Conservation (phyloP, 1,284 basidiomycete species). For the Ceratobasidium sp. region DNA sequence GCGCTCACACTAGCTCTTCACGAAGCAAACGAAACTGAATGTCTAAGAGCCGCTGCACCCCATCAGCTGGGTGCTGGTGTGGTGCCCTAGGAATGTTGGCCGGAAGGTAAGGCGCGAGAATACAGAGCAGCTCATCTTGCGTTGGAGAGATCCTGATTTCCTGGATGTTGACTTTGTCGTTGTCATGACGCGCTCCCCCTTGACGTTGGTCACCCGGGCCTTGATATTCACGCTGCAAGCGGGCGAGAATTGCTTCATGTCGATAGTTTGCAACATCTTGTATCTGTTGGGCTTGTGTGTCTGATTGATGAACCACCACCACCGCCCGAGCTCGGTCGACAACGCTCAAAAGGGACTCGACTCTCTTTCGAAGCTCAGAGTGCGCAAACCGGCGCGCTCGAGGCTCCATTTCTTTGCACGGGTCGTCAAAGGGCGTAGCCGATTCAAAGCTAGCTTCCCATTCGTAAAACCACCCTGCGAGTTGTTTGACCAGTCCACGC, state of each 20-base stretch:
- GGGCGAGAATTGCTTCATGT: constrained; percentile 53
- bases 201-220: constrained; percentile 64
- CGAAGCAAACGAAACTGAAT: constrained; percentile 75
- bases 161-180: constrained; percentile 67
- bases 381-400: background rate
- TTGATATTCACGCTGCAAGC: constrained; percentile 59
- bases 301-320: background rate
- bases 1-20: constrained; percentile 70
- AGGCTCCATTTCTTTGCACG: constrained; percentile 48
- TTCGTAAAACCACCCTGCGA: constrained; percentile 60
- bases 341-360: constrained; percentile 3
- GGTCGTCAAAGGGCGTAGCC: constrained; percentile 57
- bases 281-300: constrained; percentile 42
- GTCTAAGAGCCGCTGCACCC: constrained; percentile 70
- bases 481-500: constrained; percentile 56
- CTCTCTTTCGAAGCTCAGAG: constrained; percentile 14
- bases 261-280: constrained; percentile 49
- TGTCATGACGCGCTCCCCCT: constrained; percentile 71
- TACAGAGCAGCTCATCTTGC: constrained; percentile 65
- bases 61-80: constrained; percentile 65
- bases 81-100: constrained; percentile 67
- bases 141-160: constrained; percentile 72
- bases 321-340: background rate
- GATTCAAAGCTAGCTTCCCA: constrained; percentile 61
- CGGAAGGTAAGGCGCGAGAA: constrained; percentile 64